Conservation (phyloP, 2,329 filamentous ascomycete species). For the Albophoma yamanashiensis region DNA sequence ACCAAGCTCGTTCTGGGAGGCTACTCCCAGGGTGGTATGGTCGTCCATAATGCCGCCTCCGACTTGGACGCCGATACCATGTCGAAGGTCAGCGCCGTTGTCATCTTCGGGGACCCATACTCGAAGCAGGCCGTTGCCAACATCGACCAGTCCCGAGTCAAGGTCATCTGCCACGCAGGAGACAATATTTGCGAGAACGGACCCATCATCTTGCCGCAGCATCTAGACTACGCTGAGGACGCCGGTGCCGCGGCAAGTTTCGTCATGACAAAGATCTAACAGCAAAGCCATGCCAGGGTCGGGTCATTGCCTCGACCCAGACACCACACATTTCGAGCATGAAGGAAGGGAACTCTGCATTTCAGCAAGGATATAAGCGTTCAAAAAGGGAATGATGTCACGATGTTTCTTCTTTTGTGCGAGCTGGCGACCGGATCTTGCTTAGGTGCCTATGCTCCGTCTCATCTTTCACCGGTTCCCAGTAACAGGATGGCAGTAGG, state of each 20-base stretch:
- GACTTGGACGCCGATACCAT: conserved; percentile 11
- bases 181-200: conserved; percentile 19
- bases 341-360: not conserved
- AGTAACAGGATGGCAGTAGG: not conserved
- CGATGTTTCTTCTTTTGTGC: not conserved
- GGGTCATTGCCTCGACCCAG: not conserved
- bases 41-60: conserved; percentile 14
- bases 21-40: conserved; percentile 17
- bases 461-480: not conserved
- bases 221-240: conserved; percentile 16
- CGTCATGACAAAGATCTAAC: conserved; percentile 6
- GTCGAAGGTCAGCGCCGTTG: conserved; percentile 16
- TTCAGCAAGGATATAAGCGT: not conserved
- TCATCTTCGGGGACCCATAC: conserved; percentile 19
- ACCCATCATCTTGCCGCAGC: conserved; percentile 12
- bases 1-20: conserved; percentile 15
- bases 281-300: not conserved
- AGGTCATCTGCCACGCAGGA: conserved; percentile 14
- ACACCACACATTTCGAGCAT: not conserved
- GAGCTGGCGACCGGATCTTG: not conserved
- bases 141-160: conserved; percentile 9
- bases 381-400: not conserved
- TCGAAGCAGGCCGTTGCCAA: conserved; percentile 11
- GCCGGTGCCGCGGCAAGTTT: conserved; percentile 12
- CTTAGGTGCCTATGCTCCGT: not conserved